Conservation (phyloP, 768 basidiomycete species). For the Suillus sp. region DNA sequence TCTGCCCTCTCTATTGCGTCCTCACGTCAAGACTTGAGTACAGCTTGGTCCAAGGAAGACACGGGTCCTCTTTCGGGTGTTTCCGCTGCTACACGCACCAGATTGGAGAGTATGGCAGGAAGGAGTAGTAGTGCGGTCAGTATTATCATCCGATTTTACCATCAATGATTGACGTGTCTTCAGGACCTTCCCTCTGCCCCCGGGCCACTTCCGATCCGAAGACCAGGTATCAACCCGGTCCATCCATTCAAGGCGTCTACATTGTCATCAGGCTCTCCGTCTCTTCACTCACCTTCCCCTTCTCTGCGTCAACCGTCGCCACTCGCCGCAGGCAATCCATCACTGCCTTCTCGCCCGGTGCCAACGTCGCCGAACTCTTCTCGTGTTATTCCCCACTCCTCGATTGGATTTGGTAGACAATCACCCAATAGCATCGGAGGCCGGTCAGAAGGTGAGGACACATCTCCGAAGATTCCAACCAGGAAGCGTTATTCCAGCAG, state of each 20-base stretch:
- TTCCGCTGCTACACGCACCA: conserved; percentile 40
- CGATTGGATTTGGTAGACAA: conserved; percentile 37
- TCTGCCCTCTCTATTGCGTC: conserved; percentile 45
- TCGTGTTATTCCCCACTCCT: conserved; percentile 42
- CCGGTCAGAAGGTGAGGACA: conserved; percentile 40
- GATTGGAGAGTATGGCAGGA: conserved; percentile 49
- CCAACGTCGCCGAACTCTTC: conserved; percentile 45
- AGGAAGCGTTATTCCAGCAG: conserved; percentile 77
- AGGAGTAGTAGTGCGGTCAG: conserved; percentile 34
- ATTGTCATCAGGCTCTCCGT: conserved; percentile 51
- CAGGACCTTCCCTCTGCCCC: conserved; percentile 42
- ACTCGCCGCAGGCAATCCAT: conserved; percentile 37
- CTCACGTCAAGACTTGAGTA: conserved; percentile 41
- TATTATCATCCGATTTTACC: background rate
- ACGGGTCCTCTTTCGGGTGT: conserved; percentile 34
- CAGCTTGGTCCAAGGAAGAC: conserved; percentile 42
- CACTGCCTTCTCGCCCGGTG: conserved; percentile 38
- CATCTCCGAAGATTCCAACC: conserved; percentile 23
- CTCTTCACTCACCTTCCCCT: conserved; percentile 50
- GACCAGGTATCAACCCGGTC: conserved; percentile 42
- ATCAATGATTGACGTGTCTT: conserved; percentile 11
- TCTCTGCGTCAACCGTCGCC: conserved; percentile 51
- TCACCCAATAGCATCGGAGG: conserved; percentile 46
- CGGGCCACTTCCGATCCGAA: conserved; percentile 47
- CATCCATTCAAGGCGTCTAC: conserved; percentile 55